A percentile compares a stretch with the other conserved stretches of the same genome.
These are phyloP conservation scores for Trametes coccinea DNA, from an alignment of 768 basidiomycete species.

Conservation along the genomic window DNA sequence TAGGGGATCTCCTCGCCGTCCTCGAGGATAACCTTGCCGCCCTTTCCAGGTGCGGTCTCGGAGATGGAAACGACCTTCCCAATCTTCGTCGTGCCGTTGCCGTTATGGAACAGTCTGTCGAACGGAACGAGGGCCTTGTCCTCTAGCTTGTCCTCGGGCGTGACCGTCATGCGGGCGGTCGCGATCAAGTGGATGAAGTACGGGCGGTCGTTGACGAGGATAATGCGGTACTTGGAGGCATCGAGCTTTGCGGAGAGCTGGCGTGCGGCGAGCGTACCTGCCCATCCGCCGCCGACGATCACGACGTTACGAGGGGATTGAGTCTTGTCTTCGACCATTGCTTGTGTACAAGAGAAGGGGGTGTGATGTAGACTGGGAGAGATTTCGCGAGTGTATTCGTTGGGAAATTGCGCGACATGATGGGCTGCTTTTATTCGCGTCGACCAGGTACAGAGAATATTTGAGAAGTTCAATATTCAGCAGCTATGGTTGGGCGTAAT, in stretches of 20 bases:
- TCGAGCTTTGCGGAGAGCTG: slow-evolving; percentile 53
- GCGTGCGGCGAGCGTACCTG: slow-evolving; percentile 47
- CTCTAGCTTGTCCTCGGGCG: slow-evolving; percentile 44
- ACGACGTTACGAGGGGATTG: slow-evolving; percentile 37
- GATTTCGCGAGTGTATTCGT: too few species aligned
- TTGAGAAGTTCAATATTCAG: not conserved
- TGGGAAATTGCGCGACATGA: not conserved
- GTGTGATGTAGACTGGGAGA: not conserved
- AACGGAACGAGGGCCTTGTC: slow-evolving; percentile 50
- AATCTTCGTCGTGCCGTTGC: slow-evolving; percentile 41
- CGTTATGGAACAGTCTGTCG: slow-evolving; percentile 48
- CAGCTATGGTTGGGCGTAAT: not conserved
- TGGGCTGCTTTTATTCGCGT: not conserved
- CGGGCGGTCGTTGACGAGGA: slow-evolving; percentile 54
- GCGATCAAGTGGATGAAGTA: slow-evolving; percentile 54
- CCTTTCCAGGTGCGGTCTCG: slow-evolving; percentile 28
- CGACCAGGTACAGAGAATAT: not conserved
- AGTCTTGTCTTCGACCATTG: slow-evolving; percentile 4
- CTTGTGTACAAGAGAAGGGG: not conserved
- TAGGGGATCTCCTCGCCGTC: slow-evolving; percentile 52
- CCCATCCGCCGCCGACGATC: slow-evolving; percentile 60
- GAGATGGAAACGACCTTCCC: slow-evolving; percentile 42
- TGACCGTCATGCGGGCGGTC: slow-evolving; percentile 53
- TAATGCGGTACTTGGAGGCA: slow-evolving; percentile 46
- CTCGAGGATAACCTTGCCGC: slow-evolving; percentile 53